Evolutionary conservation across 768 basidiomycete genomes (phyloP).

Genomic region (Rhodotorula kratochvilovae): DNA sequence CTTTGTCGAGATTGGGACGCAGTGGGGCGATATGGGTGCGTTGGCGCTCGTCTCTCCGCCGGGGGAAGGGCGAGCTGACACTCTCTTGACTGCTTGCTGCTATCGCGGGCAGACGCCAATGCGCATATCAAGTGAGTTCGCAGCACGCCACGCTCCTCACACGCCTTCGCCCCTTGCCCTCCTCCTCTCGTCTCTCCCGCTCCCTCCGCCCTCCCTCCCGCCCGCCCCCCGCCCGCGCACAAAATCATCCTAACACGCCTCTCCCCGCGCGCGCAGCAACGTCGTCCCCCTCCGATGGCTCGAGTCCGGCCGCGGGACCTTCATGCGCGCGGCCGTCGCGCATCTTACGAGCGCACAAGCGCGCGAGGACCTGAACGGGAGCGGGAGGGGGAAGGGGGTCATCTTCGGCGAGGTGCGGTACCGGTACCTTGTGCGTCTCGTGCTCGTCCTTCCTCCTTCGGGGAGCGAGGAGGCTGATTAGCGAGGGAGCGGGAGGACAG

Average conservation of each 20-base stretch:
- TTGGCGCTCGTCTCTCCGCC: background rate
- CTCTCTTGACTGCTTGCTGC: too few relatives aligned
- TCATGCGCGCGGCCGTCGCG: background rate
- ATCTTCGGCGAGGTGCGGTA: background rate
- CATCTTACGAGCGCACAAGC: background rate
- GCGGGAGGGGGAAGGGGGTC: background rate
- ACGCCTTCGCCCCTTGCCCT: too few relatives aligned
- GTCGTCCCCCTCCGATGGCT: background rate
- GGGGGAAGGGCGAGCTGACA: too few relatives aligned
- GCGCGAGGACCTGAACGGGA: background rate
- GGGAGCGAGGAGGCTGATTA: background rate
- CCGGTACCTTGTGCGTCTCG: background rate
- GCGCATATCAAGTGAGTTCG: too few relatives aligned
- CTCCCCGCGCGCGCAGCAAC: background rate
- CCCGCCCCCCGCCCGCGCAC: too few relatives aligned
- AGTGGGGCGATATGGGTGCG: background rate
- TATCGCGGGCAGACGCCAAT: too few relatives aligned
- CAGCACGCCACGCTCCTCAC: too few relatives aligned
- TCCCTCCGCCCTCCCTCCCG: too few relatives aligned
- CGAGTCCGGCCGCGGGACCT: background rate
- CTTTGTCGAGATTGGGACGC: background rate
- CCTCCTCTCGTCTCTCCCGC: too few relatives aligned
- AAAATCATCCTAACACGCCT: too few relatives aligned
- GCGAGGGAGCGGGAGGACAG: background rate
- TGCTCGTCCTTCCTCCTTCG: rapidly evolving